Base-by-base conservation (phyloP, 2,329 filamentous ascomycete genomes). In the Fusarium avenaceum region DNA sequence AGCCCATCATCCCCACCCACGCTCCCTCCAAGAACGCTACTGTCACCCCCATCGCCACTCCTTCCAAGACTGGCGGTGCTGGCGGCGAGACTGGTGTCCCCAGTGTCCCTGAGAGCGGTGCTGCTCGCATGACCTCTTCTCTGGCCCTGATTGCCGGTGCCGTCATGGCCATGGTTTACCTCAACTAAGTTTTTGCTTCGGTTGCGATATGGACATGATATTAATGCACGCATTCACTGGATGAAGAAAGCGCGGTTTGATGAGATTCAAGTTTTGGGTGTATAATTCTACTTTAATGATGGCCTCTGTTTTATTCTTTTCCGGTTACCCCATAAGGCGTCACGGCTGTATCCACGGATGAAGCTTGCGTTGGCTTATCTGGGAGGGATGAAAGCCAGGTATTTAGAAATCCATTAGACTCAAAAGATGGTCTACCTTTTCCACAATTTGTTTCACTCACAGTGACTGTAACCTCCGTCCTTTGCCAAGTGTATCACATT, bases 101-200 rank as follows among this genome's bases (percentile, higher is more conserved):
- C 35, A 38, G 35, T 7, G 35, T 38, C 17, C 35, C 35, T 9
- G 35, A 59, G 53, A 58, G 69, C 26, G 53, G 57, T 14, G 58
- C 59, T 49, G 55, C 56, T 7, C 75, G 71, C 58, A 66, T 77
- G 51, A 73, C 74, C 38, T 76, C 77, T 35, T 75, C 76, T 32
- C 55, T 79, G 57, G 76, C 73, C 45, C 74, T 79, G 24, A 68
- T 78, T 60, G 76, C 74, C 19, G 78, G 74, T 66, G 78, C 73
- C 55, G 70, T 75, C 56, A 75, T 76, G 50, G 78, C 75, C 66
- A 67, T 79, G 58, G 77, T 72, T 57, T 76, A 74, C 71, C 64
- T 80, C 40, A 73, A 73, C 68, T 78, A 76, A 74, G 59, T 63
- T 64, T 19, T 38, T 35, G 33, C 28, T 30, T 30, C 28, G 30